phyloP scores from a whole-genome alignment of 2,329 filamentous ascomycete genomes.

The Alternaria novae-zelandiae region DNA sequence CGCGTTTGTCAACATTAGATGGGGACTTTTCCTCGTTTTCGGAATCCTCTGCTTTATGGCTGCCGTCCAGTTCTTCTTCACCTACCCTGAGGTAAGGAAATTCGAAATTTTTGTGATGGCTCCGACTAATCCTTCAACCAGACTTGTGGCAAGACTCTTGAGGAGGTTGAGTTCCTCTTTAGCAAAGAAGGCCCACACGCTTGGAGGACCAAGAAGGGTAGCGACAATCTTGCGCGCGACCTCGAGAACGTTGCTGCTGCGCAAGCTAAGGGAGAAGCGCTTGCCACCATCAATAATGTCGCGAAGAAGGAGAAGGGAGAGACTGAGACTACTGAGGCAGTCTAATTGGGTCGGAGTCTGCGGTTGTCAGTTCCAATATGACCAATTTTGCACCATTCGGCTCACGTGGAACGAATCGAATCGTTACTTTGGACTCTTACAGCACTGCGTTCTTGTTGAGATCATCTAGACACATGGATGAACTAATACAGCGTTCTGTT shows the following conservation, averaged over 20 bases:
- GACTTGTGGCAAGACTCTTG: constrained; percentile 75
- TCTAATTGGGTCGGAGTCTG: not conserved
- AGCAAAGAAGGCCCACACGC: constrained; percentile 58
- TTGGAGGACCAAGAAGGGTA: constrained; percentile 58
- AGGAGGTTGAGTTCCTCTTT: constrained; percentile 79
- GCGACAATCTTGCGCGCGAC: constrained; percentile 32
- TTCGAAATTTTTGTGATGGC: too few species aligned
- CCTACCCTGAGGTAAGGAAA: constrained; percentile 61
- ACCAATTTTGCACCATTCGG: too few species aligned
- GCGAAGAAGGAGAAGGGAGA: constrained; percentile 24
- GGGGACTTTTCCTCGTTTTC: constrained; percentile 76
- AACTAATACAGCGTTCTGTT: not conserved
- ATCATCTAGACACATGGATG: not conserved
- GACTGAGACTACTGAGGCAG: constrained; percentile 9
- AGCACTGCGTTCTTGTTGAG: not conserved
- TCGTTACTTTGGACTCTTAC: not conserved
- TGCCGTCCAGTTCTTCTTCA: constrained; percentile 70
- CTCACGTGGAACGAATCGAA: not conserved
- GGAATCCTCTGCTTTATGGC: constrained; percentile 73
- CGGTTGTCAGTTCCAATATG: too few species aligned
- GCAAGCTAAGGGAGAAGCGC: constrained; percentile 33
- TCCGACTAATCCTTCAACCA: not conserved
- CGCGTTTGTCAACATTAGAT: constrained; percentile 63
- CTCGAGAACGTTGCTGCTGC: constrained; percentile 29
- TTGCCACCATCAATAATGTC: constrained; percentile 28